Base-by-base conservation (phyloP, 1,284 basidiomycete species). In the Moesziomyces globuligerus region DNA sequence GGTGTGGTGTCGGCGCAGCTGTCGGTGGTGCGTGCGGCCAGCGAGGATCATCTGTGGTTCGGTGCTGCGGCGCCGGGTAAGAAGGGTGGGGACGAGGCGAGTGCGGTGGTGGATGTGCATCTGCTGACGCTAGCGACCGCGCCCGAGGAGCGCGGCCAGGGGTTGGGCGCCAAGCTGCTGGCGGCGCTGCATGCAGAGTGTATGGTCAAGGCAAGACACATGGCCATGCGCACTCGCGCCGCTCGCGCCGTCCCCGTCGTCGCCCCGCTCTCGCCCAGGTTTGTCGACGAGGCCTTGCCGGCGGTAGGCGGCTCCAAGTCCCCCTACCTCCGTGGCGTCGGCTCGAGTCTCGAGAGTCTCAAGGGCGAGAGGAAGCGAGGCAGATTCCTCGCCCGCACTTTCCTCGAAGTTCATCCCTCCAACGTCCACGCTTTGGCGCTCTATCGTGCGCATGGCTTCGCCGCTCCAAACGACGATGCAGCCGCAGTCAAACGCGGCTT, bases 321-420 rank as follows among this genome's bases (percentile, higher is more conserved):
- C 0, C 47, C 36, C 8, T 26, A 45, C 10, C 47, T 55, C 2
- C 51, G 46, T 9, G n/a, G 23, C 7, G 13, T 29, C 7, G 41
- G 43, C 13, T n/a, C 38, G 17, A 17, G 39, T 3, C 49, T 51
- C 6, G 38, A 20, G 24, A 15, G 18, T 8, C 55, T 51, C 0
- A 43, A 34, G 17, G 24, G 37, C 24, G 6, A 24, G 1, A 3
- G 7, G 1, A 26, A 45, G 10, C 7, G 0, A 0, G 66, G 66
- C 7, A 49, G 43, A 2, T 64, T 24, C 34, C 24, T 70, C 3
- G 38, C 56, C 6, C 48, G 67, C 3, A 73, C 54, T 1, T 66
- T 48, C 24, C 49, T 78, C 17, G 77, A 79, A 38, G 72, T 76
- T 0, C 76, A 79, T 36, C 74, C 77, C 3, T 61, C 68, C 38